Percentiles rank a stretch among this genome's conserved stretches.
Conservation (phyloP, 257 asterid species). For the Solanum okadae region DNA sequence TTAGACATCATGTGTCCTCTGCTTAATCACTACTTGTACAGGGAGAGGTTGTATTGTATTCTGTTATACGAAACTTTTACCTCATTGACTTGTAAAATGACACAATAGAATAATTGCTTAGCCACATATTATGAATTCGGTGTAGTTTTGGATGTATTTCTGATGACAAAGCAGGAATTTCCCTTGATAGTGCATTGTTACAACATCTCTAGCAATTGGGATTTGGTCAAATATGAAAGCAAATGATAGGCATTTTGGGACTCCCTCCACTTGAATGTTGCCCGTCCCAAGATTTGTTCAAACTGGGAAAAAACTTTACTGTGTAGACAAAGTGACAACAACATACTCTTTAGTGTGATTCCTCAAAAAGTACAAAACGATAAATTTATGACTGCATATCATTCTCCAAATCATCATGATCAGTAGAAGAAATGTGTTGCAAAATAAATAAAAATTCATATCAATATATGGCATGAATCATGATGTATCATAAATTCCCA, state of each 20-base stretch:
- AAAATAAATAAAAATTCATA: neutral
- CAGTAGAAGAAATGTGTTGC: neutral
- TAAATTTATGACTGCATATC: neutral
- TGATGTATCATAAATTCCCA: neutral
- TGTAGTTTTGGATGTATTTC: neutral
- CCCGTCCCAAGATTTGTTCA: neutral
- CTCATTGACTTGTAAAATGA: neutral
- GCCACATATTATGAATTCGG: neutral
- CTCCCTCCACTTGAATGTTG: neutral
- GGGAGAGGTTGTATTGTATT: neutral
- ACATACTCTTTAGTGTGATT: neutral
- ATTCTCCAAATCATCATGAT: neutral
- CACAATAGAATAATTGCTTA: neutral
- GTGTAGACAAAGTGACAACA: too few species aligned
- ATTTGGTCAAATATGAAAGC: neutral
- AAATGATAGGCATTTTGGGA: neutral
- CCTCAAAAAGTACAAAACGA: too few species aligned
- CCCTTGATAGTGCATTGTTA: neutral
- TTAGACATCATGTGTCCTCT: neutral
- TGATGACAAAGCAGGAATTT: neutral
- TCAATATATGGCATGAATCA: neutral
- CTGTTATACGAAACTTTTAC: neutral
- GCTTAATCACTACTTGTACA: neutral
- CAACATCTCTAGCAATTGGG: neutral
- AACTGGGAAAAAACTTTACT: neutral